phyloP scores from a whole-genome alignment of 257 asterid genomes.

The Forsythia suspensa region DNA sequence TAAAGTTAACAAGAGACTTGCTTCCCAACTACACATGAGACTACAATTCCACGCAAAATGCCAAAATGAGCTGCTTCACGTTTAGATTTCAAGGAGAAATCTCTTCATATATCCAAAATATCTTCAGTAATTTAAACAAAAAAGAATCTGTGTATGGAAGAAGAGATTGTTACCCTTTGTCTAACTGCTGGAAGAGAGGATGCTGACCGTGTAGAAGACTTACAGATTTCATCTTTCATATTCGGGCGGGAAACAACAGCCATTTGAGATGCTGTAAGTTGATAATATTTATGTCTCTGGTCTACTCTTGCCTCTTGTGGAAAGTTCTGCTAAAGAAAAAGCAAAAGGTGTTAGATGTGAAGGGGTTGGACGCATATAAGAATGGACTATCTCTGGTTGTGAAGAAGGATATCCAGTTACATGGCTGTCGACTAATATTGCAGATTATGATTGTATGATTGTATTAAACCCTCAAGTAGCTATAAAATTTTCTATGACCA shows the following conservation, averaged over 20 bases:
- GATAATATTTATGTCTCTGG: slow-evolving; percentile 75
- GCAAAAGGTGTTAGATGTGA: slow-evolving; percentile 60
- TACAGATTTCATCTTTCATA: slow-evolving; percentile 66
- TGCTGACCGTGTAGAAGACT: slow-evolving; percentile 77
- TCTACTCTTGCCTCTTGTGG: slow-evolving; percentile 69
- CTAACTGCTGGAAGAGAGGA: slow-evolving; percentile 63
- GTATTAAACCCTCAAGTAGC: slow-evolving; percentile 70
- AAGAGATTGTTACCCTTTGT: slow-evolving; percentile 71
- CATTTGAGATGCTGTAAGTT: slow-evolving; percentile 71
- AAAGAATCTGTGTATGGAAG: slow-evolving; percentile 46
- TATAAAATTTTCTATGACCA: slow-evolving; percentile 70
- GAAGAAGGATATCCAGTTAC: slow-evolving; percentile 73
- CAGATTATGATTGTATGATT: slow-evolving; percentile 90
- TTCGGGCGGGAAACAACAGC: slow-evolving; percentile 62
- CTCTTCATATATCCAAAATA: slow-evolving; percentile 38
- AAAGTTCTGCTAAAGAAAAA: slow-evolving; percentile 51
- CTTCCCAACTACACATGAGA: no score
- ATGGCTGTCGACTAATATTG: slow-evolving; percentile 79
- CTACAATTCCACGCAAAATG: slow-evolving; percentile 43
- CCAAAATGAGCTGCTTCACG: slow-evolving; percentile 92
- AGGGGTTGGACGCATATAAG: slow-evolving; percentile 89
- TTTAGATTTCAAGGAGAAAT: slow-evolving; percentile 67
- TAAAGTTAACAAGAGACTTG: no score
- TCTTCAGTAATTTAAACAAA: slow-evolving; percentile 58
- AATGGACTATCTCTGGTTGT: slow-evolving; percentile 91